These are phyloP conservation scores for Solanum hybrid DNA, from an alignment of 305 asterid genomes.

Conservation along the genomic window DNA sequence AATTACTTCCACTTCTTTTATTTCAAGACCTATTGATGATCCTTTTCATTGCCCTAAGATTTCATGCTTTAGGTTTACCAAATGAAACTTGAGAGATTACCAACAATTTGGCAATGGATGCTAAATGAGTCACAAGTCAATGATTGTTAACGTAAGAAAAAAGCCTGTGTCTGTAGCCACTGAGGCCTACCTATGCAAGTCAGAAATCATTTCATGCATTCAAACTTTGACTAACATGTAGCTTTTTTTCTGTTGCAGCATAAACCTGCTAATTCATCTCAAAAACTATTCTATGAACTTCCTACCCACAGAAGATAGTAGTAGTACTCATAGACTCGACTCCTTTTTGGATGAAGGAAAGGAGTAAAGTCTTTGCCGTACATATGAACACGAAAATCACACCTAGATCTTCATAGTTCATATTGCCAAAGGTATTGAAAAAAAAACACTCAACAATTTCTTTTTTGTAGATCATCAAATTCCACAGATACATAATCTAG, in stretches of 20 bases:
- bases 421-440: not conserved
- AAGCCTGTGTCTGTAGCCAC: not conserved
- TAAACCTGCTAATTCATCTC: not conserved
- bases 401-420: not conserved
- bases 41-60: not conserved
- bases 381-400: not conserved
- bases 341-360: not conserved
- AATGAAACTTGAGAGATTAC: not conserved
- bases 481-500: not conserved
- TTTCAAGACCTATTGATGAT: not conserved
- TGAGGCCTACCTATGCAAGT: not conserved
- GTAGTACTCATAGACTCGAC: not conserved
- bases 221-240: not conserved
- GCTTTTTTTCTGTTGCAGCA: not conserved
- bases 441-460: not conserved
- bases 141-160: not conserved
- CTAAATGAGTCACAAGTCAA: not conserved
- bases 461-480: not conserved
- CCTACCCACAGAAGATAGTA: not conserved
- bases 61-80: not conserved
- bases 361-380: not conserved
- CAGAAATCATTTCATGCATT: not conserved
- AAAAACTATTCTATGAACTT: not conserved
- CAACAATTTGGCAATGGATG: not conserved
- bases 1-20: not conserved